Conservation (phyloP, 1,139 yeast genomes). For the Saccharomyces hybrid region DNA sequence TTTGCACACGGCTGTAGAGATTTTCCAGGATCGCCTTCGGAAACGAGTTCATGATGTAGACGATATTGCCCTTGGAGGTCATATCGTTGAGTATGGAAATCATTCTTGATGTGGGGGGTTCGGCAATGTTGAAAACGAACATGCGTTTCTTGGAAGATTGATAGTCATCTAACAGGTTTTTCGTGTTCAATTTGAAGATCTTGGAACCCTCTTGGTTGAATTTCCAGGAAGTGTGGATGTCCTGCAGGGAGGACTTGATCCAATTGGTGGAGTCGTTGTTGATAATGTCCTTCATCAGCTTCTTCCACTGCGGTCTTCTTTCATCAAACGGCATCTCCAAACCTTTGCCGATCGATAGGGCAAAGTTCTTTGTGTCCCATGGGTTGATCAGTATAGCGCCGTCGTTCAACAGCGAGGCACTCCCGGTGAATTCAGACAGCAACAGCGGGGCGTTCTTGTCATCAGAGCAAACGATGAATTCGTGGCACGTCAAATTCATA, state of each 20-base stretch:
- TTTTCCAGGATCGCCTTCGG: slow-evolving; percentile 59
- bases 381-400: slow-evolving; percentile 85
- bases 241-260: slow-evolving; percentile 53
- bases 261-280: slow-evolving; percentile 69
- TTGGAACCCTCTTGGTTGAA: slow-evolving; percentile 42
- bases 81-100: slow-evolving; percentile 44
- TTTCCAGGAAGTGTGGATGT: slow-evolving; percentile 55
- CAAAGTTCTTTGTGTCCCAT: slow-evolving; percentile 69
- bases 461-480: slow-evolving; percentile 71
- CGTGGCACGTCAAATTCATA: slow-evolving; percentile 93
- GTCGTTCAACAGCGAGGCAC: slow-evolving; percentile 65
- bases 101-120: slow-evolving; percentile 44
- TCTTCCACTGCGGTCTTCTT: slow-evolving; percentile 53
- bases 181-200: slow-evolving; percentile 36
- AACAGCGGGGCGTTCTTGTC: slow-evolving; percentile 74
- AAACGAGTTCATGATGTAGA: slow-evolving; percentile 64
- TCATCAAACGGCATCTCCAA: slow-evolving; percentile 58
- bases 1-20: slow-evolving; percentile 57
- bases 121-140: slow-evolving; percentile 47
- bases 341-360: slow-evolving; percentile 38
- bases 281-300: slow-evolving; percentile 49
- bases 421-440: slow-evolving; percentile 89
- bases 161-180: slow-evolving; percentile 35
- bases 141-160: slow-evolving; percentile 38
- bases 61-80: slow-evolving; percentile 46